phyloP scores from a whole-genome alignment of 1,139 yeast species.

The Geotrichum cucujoidarum region DNA sequence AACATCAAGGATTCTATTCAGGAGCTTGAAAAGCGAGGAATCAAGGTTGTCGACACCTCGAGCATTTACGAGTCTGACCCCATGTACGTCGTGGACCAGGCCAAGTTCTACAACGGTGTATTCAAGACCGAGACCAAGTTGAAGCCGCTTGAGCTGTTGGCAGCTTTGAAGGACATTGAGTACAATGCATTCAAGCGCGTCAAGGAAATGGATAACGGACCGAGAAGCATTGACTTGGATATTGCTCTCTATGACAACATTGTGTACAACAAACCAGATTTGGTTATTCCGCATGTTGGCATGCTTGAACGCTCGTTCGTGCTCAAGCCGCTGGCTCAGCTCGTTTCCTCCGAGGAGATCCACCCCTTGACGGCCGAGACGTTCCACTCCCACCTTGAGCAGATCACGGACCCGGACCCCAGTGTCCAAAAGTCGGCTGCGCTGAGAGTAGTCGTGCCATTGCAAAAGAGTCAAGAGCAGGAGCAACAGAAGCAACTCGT shows the following conservation, averaged over 20 bases:
- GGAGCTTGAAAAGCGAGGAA: slow-evolving; percentile 43
- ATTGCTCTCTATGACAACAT: slow-evolving; percentile 66
- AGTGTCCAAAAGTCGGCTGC: slow-evolving; percentile 30
- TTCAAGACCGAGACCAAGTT: slow-evolving; percentile 53
- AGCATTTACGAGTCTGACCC: slow-evolving; percentile 85
- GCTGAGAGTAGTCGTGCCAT: slow-evolving; percentile 34
- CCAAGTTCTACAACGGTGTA: slow-evolving; percentile 80
- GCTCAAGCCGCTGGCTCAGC: slow-evolving; percentile 78
- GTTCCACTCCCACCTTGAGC: slow-evolving; percentile 59
- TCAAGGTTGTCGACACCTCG: slow-evolving; percentile 58
- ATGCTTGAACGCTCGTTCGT: slow-evolving; percentile 91
- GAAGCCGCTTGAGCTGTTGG: slow-evolving; percentile 60
- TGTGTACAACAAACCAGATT: slow-evolving; percentile 49
- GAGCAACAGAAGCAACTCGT: too few species aligned
- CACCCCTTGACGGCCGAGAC: slow-evolving; percentile 89
- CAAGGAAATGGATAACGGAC: slow-evolving; percentile 82
- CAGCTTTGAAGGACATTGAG: slow-evolving; percentile 67
- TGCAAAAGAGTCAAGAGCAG: slow-evolving; percentile 24
- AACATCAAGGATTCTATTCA: slow-evolving; percentile 59
- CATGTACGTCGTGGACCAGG: slow-evolving; percentile 81
- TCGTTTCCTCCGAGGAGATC: slow-evolving; percentile 54
- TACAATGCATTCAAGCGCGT: slow-evolving; percentile 64
- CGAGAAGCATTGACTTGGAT: slow-evolving; percentile 85
- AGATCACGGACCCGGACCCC: slow-evolving; percentile 43
- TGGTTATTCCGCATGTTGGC: slow-evolving; percentile 78